Percentiles rank a stretch among this genome's conserved stretches.
Evolutionary conservation across 2,329 filamentous ascomycete species (phyloP).

Genomic region (Cladosporium phlei): DNA sequence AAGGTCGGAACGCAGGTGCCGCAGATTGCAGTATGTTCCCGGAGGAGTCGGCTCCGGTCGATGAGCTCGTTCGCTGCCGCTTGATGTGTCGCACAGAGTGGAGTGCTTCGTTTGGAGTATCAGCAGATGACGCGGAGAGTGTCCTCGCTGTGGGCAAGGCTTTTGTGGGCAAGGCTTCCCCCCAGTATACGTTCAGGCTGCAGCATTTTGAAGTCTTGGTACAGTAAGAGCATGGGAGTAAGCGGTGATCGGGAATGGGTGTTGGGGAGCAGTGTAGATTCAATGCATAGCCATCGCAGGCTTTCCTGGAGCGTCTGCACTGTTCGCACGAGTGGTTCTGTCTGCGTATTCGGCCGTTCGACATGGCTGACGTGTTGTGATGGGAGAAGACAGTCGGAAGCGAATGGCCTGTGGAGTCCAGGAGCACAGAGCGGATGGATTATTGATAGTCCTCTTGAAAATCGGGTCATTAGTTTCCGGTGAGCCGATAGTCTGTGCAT

Average conservation of each 20-base stretch:
- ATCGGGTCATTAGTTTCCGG: too few relatives aligned
- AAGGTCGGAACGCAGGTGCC: too few relatives aligned
- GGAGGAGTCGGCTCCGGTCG: not conserved
- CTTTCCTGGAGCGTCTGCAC: slow-evolving; percentile 5
- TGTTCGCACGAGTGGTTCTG: slow-evolving; percentile 9
- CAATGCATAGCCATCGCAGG: slow-evolving; percentile 8
- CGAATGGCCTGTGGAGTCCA: too few relatives aligned
- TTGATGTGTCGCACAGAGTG: not conserved
- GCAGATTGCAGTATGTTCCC: too few relatives aligned
- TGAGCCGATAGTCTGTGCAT: too few relatives aligned
- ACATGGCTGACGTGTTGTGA: too few relatives aligned
- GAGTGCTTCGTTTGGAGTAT: not conserved
- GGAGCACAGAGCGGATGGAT: too few relatives aligned
- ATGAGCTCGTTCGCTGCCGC: not conserved
- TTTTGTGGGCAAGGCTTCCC: not conserved
- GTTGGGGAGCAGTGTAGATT: not conserved
- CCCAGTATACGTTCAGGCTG: slow-evolving; percentile 1
- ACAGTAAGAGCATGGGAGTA: slow-evolving; percentile 4
- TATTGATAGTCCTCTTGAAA: too few relatives aligned
- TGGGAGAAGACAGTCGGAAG: too few relatives aligned
- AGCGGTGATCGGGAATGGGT: too few relatives aligned
- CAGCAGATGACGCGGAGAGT: not conserved
- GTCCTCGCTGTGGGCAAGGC: not conserved
- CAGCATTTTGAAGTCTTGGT: slow-evolving; percentile 1
- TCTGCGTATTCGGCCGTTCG: not conserved